A percentile compares a stretch with the other conserved stretches of the same genome.
phyloP scores from a whole-genome alignment of 139 green algal genomes.

The Chlorella sp. region DNA sequence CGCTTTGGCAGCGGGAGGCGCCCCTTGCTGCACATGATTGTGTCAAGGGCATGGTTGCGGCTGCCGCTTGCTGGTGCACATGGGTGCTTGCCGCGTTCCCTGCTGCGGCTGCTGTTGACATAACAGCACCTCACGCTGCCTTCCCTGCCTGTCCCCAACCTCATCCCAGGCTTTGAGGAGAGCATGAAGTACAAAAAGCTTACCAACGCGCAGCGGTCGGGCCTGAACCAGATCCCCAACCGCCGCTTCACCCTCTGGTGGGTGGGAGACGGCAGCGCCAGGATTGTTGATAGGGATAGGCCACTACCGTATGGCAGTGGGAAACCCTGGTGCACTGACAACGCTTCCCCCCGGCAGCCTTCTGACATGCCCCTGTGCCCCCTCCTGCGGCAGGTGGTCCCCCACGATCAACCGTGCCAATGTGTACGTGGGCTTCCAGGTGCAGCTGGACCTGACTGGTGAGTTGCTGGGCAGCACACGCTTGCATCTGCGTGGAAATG shows the following conservation, averaged over 20 bases:
- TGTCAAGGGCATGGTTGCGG: too few relatives aligned
- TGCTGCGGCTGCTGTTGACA: too few relatives aligned
- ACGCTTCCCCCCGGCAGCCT: too few relatives aligned
- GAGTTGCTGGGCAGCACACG: too few relatives aligned
- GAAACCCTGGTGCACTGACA: too few relatives aligned
- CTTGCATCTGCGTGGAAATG: too few relatives aligned
- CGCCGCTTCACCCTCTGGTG: slow-evolving; percentile 98
- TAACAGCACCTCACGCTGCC: not conserved
- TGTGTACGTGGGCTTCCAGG: slow-evolving; percentile 99
- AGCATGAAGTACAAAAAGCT: slow-evolving; percentile 99
- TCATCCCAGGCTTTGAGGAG: slow-evolving; percentile 85
- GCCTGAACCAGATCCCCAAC: slow-evolving; percentile 99
- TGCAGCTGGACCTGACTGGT: slow-evolving; percentile 98
- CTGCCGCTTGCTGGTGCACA: too few relatives aligned
- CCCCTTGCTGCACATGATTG: too few relatives aligned
- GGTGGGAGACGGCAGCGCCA: too few relatives aligned
- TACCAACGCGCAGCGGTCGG: slow-evolving; percentile 97
- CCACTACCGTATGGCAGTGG: too few relatives aligned
- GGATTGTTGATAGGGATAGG: too few relatives aligned
- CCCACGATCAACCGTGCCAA: slow-evolving; percentile 99
- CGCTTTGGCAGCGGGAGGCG: not conserved
- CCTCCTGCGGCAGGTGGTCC: slow-evolving; percentile 69
- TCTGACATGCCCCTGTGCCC: too few relatives aligned
- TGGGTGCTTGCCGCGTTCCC: not conserved
- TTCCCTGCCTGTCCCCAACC: not conserved